Evolutionary conservation across 345 rosid genomes (phyloP).

Genomic region (Euphorbia tirucalli): DNA sequence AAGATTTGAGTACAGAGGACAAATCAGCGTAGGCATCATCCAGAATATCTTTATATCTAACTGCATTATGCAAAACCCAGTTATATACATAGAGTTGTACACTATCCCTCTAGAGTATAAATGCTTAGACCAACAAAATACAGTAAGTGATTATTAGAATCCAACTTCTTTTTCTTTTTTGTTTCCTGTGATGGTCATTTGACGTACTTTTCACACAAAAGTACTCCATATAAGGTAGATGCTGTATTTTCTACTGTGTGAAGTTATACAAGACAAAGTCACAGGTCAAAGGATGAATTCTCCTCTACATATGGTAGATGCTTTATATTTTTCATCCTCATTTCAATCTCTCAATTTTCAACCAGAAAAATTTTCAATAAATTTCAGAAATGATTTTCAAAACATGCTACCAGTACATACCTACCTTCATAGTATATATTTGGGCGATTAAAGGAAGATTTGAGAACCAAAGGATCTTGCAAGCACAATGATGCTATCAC

Average conservation of each 20-base stretch:
- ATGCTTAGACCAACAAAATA: background rate
- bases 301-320: background rate
- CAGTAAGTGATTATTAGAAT: background rate
- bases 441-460: conserved; percentile 92
- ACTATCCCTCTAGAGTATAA: background rate
- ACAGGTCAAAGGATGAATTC: background rate
- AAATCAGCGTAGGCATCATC: conserved; percentile 73
- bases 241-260: background rate
- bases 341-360: background rate
- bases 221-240: background rate
- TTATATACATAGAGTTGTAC: conserved; percentile 32
- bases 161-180: background rate
- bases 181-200: background rate
- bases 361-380: background rate
- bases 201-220: background rate
- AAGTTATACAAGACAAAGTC: background rate
- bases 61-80: conserved; percentile 46
- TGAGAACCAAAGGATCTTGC: conserved; percentile 75
- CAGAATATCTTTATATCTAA: conserved; percentile 84
- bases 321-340: background rate
- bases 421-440: conserved; percentile 96
- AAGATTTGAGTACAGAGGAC: conserved; percentile 58
- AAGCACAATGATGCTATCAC: conserved; percentile 75
- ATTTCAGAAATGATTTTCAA: background rate
- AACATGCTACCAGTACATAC: conserved; percentile 31